These are phyloP conservation scores for Cephalotrichum gorgonifer DNA, from an alignment of 2,329 filamentous ascomycete genomes.

Conservation along the genomic window DNA sequence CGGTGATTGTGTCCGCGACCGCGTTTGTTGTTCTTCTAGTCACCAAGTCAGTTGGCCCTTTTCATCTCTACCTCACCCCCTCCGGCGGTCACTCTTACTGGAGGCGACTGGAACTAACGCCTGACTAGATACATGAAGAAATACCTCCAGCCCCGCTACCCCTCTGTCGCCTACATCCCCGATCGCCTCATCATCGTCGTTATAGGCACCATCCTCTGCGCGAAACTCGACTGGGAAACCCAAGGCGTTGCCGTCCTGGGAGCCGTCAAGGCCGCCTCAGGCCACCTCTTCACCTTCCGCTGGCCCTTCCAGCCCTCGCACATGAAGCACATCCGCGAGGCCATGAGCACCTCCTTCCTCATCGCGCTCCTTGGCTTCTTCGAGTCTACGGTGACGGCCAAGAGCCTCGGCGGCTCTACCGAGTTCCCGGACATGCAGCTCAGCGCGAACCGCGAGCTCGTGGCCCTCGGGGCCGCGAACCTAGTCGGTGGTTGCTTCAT, in stretches of 20 bases:
- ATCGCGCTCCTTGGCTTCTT: constrained; percentile 97
- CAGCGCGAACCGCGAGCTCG: constrained; percentile 85
- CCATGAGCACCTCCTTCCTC: constrained; percentile 83
- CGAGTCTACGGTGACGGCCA: constrained; percentile 91
- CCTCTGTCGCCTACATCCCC: constrained; percentile 75
- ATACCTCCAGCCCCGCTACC: constrained; percentile 66
- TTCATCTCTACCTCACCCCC: background rate
- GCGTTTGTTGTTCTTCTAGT: constrained; percentile 86
- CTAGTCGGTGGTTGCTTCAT: constrained; percentile 87
- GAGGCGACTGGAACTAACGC: too few species aligned
- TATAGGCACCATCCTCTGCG: constrained; percentile 70
- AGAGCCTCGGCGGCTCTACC: constrained; percentile 64
- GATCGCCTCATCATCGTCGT: constrained; percentile 88
- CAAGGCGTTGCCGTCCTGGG: constrained; percentile 78
- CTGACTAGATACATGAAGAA: constrained; percentile 64
- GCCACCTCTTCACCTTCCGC: constrained; percentile 66
- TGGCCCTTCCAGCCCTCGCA: constrained; percentile 74
- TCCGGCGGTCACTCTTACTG: too few species aligned
- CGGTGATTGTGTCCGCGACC: constrained; percentile 62
- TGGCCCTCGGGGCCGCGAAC: constrained; percentile 84
- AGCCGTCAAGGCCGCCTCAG: constrained; percentile 62
- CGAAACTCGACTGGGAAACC: constrained; percentile 65
- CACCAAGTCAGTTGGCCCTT: constrained; percentile 49
- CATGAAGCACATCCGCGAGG: constrained; percentile 72
- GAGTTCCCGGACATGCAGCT: constrained; percentile 70